phyloP scores from a whole-genome alignment of 2,329 filamentous ascomycete species.

The Diaporthe ilicicola region DNA sequence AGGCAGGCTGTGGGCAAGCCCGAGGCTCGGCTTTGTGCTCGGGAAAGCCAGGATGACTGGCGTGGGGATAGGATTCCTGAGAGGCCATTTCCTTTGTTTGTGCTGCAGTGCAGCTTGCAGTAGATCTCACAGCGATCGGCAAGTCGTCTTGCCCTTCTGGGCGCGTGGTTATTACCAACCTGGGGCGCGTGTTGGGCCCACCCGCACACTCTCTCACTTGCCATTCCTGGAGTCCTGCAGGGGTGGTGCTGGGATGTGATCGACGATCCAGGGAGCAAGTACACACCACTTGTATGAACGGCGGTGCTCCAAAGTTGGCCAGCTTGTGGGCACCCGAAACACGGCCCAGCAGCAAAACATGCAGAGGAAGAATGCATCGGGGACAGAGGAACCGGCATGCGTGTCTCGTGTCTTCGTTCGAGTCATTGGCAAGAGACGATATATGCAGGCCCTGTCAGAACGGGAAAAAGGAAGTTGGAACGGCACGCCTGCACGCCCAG shows the following conservation, averaged over 20 bases:
- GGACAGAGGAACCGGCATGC: background rate
- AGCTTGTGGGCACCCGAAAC: constrained; percentile 21
- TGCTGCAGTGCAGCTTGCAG: background rate
- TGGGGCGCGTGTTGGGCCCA: constrained; percentile 10
- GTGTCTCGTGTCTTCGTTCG: constrained; percentile 10
- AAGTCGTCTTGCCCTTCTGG: background rate
- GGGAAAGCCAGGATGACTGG: background rate
- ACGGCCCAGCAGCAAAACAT: constrained; percentile 21
- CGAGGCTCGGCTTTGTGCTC: constrained; percentile 16
- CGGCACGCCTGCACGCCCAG: background rate
- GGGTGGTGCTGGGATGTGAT: constrained; percentile 18
- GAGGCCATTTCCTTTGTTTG: constrained; percentile 5
- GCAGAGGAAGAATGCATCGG: constrained; percentile 2
- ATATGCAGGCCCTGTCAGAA: background rate
- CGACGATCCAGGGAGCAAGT: constrained; percentile 2
- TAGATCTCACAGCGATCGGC: constrained; percentile 11
- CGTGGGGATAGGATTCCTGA: background rate
- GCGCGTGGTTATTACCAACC: constrained; percentile 14
- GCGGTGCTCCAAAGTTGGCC: background rate
- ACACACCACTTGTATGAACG: background rate
- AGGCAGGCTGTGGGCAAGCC: background rate
- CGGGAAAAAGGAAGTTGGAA: background rate
- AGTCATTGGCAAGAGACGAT: constrained; percentile 10
- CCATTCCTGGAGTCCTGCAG: constrained; percentile 25
- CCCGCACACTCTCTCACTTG: constrained; percentile 15